Conservation (phyloP, 1,284 basidiomycete species). For the Sporisorium iseilematis-ciliati region DNA sequence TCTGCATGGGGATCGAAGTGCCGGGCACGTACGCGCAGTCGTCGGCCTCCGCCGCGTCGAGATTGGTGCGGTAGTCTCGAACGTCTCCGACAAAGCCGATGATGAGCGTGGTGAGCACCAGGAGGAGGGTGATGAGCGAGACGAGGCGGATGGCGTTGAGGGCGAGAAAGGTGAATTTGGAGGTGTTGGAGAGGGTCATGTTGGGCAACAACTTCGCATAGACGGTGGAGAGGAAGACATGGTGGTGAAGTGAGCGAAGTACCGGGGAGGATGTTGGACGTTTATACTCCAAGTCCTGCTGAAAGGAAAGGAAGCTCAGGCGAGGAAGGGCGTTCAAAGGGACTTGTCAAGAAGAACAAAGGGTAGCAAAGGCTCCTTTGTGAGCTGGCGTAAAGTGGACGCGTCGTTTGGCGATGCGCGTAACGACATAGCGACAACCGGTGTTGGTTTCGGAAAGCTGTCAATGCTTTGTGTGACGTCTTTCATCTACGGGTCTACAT, state of each 20-base stretch:
- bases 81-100: constrained; percentile 43
- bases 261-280: not conserved
- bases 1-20: constrained; percentile 54
- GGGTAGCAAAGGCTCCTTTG: constrained; percentile 23
- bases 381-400: constrained; percentile 8
- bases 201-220: no score
- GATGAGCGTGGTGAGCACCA: constrained; percentile 48
- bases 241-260: not conserved
- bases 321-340: not conserved
- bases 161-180: constrained; percentile 37
- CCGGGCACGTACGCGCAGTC: constrained; percentile 56
- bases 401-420: constrained; percentile 29
- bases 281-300: no score
- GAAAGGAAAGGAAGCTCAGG: not conserved
- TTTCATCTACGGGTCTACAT: not conserved
- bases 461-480: constrained; percentile 11
- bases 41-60: constrained; percentile 17
- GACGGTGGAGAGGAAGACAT: not conserved
- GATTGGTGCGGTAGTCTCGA: constrained; percentile 31
- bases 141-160: constrained; percentile 51
- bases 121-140: constrained; percentile 39
- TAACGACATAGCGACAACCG: not conserved
- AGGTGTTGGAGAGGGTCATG: constrained; percentile 9
- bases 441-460: no score
- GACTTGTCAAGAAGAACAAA: constrained; percentile 2